Base-by-base conservation (phyloP, 164 flowering plant species). In the Nelumbo lutea region DNA sequence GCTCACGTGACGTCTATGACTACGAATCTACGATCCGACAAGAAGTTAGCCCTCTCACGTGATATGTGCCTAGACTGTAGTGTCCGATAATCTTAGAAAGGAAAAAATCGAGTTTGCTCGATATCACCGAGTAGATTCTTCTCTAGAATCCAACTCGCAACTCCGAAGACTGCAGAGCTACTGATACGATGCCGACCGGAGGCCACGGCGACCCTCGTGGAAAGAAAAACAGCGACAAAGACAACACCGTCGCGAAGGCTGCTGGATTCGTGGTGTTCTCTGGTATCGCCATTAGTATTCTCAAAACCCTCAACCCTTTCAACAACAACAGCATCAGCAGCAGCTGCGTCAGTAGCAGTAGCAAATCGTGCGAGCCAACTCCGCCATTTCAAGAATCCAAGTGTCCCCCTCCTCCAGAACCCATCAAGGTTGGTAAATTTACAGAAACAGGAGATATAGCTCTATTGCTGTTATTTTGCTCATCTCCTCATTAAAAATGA, bases 281-380 rank as follows among this genome's bases (percentile, higher is more conserved):
- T 1, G 86, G 86, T 57, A 81, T 81, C 61, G 83, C 83, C 51
- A 64, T 83, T 65, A 83, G 86, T 76, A 77, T 83, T 61, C 78
- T 81, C 75, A 81, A 79, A 73, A 58, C 86, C 67, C 68, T 81
- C 50, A 76, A 59, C 72, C 79, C 79, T 45, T 57, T 11, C 76
- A 76, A 76, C 71, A 65, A 65, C 40, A 66, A 68, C 64, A 59
- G 42, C 42, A 55, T 43, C 67, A 60, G 40, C 61, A 59, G 11
- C 73, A 52, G 2, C 62, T 60, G 3, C 60, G 52, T 6, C 42
- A 39, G 11, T 27, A 38, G 38, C 6, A 57, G n/a, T 13, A 42
- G 41, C 72, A 63, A 53, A 3, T 53, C 57, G 4, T 53, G n/a
- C 57, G 57, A 13, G 3, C 14, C 57, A 10, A 53, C 3, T 2